Evolutionary conservation across 352 stramenopile genomes (phyloP).

Genomic region (Thalassiosira ordinaria): DNA sequence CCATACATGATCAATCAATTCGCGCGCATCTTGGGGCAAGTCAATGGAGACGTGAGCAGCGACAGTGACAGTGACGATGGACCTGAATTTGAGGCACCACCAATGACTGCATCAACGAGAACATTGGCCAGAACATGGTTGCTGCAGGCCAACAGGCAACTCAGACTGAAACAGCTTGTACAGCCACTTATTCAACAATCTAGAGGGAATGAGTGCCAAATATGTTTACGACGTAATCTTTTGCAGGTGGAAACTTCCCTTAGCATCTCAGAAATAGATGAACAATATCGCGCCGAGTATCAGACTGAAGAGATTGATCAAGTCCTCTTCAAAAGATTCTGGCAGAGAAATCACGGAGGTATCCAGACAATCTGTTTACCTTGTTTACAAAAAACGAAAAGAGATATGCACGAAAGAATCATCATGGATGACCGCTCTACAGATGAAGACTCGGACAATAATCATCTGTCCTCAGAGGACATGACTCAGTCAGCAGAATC

Average conservation of each 20-base stretch:
- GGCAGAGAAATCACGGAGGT: conserved; percentile 90
- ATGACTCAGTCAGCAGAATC: conserved; percentile 20
- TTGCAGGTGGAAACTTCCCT: conserved; percentile 94
- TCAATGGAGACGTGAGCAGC: conserved; percentile 93
- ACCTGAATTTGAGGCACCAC: conserved; percentile 90
- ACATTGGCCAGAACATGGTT: conserved; percentile 94
- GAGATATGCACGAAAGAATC: conserved; percentile 32
- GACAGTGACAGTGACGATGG: conserved; percentile 89
- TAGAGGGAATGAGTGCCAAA: conserved; percentile 92
- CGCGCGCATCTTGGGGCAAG: conserved; percentile 91
- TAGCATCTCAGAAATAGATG: conserved; percentile 91
- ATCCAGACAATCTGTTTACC: conserved; percentile 95
- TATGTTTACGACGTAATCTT: conserved; percentile 92
- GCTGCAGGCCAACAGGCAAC: conserved; percentile 86
- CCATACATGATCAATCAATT: conserved; percentile 97
- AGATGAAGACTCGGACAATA: conserved; percentile 17
- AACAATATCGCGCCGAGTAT: conserved; percentile 90
- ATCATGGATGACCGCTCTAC: conserved; percentile 33
- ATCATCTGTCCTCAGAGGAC: conserved; percentile 4
- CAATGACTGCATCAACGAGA: conserved; percentile 90
- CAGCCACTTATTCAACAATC: conserved; percentile 91
- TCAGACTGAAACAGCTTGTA: conserved; percentile 89
- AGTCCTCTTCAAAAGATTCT: conserved; percentile 95
- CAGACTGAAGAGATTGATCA: conserved; percentile 91
- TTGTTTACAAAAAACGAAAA: conserved; percentile 88